Evolutionary conservation across 2,329 filamentous ascomycete species (phyloP), one percentile per base, ranked within the genome.

Genomic region (Colletotrichum sp.): DNA sequence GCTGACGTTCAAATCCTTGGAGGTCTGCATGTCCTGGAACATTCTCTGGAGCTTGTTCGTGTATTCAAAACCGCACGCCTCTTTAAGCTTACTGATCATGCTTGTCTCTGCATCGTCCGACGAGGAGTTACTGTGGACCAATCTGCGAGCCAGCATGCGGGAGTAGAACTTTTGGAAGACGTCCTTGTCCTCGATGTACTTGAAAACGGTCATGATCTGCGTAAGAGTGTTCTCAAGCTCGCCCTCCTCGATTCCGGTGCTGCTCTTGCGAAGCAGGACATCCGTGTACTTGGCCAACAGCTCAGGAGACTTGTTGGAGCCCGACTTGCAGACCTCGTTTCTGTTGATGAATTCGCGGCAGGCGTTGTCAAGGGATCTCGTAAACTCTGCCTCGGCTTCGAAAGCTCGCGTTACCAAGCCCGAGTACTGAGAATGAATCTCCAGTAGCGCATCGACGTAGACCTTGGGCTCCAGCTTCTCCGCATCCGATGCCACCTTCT

Each of bases 151-250:
- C 80, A 99, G 88, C 93, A 98, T 98, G 78, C 96, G 95, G 3
- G 96, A 98, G 87, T 99, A 99, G 87, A 98, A 99, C 85, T 99
- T 99, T 85, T 99, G 97, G 90, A 99, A 99, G 7, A 99, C 98
- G 82, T 99, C 97, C 89, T 99, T 99, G 87, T 99, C 98, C 84
- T 99, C 97, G 78, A 99, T 99, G 86, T 99, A 99, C 88, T 99
- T 99, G 92, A 99, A 99, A 71, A 99, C 95, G 2, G 96, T 98
- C 97, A 99, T 99, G 81, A 99, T 97, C 84, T 98, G 95, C 24
- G 92, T 93, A 34, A 99, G 88, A 36, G 95, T 94, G 79, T 94
- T 93, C 86, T 99, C 97, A 81, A 99, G 90, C 82, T 99, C 96
- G 36, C 95, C 94, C 83, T 99, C 97, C 83, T 99, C 97, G 16